Base-by-base conservation (phyloP, 83 land plant genomes). In the Thuja plicata region DNA sequence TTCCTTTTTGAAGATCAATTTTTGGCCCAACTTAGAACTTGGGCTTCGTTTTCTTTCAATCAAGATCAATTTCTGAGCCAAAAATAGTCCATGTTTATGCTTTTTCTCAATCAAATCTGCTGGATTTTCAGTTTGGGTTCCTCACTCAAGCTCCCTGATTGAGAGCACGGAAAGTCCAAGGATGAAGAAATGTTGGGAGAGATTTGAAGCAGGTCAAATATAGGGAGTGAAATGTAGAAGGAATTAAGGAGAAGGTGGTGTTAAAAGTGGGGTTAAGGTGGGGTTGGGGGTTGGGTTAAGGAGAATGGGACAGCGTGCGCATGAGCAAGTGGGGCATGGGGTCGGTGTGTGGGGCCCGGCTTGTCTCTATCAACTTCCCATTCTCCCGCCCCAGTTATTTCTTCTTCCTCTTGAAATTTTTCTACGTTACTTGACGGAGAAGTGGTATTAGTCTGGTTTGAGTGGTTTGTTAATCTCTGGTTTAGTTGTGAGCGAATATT, bases 261-360 rank as follows among this genome's bases (percentile, higher is more conserved):
- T 81, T 41, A 43, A 1, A 3, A 3, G 85, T 83, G 85, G 32
- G 4, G 85, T 83, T 83, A 83, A 83, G 15, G 12, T 24, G 48
- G 85, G 15, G 50, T 41, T 21, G 8, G 50, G 84, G 50, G 84
- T 41, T n/a, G 85, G 34, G 85, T 82, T 46, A 45, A 82, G 54
- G 32, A 27, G 34, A 83, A 83, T 83, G 54, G 85, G 85, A 48
- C 85, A 83, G 85, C 85, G 85, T 83, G 85, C 85, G 85, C 85
- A 83, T 83, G 85, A 48, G 85, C 85, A 83, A 83, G 85, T 83
- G 85, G 85, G 85, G 52, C 16, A 46, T 12, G 30, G 85, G 85
- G 85, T 24, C 85, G 85, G 85, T 83, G 85, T 12, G 55, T 48
- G 52, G 85, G 85, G 5, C 85, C 55, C 35, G 32, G 13, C 85